These are phyloP conservation scores for Cryptococcus jaspeensis DNA, from an alignment of 1,284 basidiomycete species.

Conservation along the genomic window DNA sequence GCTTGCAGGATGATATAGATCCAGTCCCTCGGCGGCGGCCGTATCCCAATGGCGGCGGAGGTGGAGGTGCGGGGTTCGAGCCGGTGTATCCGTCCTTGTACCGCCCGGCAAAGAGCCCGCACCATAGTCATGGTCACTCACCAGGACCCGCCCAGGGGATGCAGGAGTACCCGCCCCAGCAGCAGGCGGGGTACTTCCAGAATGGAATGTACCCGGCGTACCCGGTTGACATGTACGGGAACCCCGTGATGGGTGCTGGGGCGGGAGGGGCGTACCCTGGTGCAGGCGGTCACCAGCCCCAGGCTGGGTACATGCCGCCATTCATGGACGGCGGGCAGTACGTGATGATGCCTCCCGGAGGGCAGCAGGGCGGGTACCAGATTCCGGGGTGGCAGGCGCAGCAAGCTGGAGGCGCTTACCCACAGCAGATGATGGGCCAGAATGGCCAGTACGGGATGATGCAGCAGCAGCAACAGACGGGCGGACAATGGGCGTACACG, in stretches of 20 bases:
- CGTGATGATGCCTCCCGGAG: too few species aligned
- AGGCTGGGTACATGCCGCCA: not conserved
- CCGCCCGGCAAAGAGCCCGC: slow-evolving; percentile 17
- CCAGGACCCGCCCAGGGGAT: not conserved
- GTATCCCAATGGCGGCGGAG: slow-evolving; percentile 12
- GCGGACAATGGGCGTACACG: slow-evolving; percentile 12
- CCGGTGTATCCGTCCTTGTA: slow-evolving; percentile 41
- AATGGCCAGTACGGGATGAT: slow-evolving; percentile 8
- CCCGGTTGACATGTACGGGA: slow-evolving; percentile 11
- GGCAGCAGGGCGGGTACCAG: too few species aligned
- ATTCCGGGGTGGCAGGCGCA: not conserved
- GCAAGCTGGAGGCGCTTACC: not conserved
- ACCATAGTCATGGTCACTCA: not conserved
- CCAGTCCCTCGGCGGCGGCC: slow-evolving; percentile 31
- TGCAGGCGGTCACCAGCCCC: not conserved
- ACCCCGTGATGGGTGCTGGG: slow-evolving; percentile 3
- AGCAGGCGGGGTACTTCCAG: not conserved
- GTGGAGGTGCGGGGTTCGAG: slow-evolving; percentile 17
- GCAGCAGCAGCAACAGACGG: slow-evolving; percentile 5
- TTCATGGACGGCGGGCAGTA: not conserved
- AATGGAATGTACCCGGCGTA: slow-evolving; percentile 9
- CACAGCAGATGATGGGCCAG: not conserved
- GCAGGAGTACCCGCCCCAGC: not conserved
- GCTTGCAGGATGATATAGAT: slow-evolving; percentile 39
- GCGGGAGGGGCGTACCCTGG: too few species aligned